These are phyloP conservation scores for Termitomyces sp. DNA, from an alignment of 768 basidiomycete genomes.

Conservation along the genomic window DNA sequence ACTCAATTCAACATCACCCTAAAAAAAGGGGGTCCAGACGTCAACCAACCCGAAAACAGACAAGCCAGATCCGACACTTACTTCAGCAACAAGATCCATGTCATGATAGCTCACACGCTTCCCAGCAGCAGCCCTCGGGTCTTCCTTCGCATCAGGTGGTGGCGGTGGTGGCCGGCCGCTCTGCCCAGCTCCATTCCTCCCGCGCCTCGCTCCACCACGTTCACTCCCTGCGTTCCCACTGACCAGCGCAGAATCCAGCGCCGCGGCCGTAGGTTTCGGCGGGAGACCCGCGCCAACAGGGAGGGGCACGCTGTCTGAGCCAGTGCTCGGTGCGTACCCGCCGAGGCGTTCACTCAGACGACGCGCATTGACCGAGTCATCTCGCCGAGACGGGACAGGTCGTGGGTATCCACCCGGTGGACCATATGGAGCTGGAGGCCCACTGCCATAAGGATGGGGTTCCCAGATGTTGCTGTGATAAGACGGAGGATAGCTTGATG, in stretches of 20 bases:
- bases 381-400: constrained; percentile 42
- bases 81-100: constrained; percentile 90
- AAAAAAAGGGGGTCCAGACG: constrained; percentile 9
- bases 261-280: constrained; percentile 63
- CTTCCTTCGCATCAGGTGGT: constrained; percentile 86
- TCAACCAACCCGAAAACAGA: neutral
- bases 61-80: constrained; percentile 16
- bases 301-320: constrained; percentile 28
- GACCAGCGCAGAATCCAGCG: constrained; percentile 45
- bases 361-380: constrained; percentile 53
- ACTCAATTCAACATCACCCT: constrained; percentile 60
- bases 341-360: constrained; percentile 78
- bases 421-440: constrained; percentile 31
- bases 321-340: constrained; percentile 55
- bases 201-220: constrained; percentile 30
- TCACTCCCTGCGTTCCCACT: constrained; percentile 41
- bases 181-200: constrained; percentile 26
- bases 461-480: constrained; percentile 38
- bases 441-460: constrained; percentile 32
- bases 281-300: constrained; percentile 73
- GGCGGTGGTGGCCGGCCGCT: constrained; percentile 65
- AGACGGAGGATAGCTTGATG: constrained; percentile 39
- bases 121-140: constrained; percentile 85
- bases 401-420: constrained; percentile 28
- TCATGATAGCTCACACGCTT: constrained; percentile 92